phyloP scores from a whole-genome alignment of 2,329 filamentous ascomycete genomes.

The Apiospora marii region DNA sequence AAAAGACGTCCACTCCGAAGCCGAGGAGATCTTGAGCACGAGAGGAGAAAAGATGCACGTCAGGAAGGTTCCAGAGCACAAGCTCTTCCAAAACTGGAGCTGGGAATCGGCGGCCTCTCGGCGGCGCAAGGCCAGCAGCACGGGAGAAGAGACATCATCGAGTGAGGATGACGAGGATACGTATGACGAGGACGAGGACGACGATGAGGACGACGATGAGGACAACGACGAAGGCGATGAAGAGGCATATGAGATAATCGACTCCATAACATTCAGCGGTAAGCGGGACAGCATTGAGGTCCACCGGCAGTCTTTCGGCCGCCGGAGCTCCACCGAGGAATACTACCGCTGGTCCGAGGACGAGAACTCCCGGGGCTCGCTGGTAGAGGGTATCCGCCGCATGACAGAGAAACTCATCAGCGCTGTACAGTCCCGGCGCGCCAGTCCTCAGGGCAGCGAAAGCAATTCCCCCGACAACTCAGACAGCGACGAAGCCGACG shows the following conservation, averaged over 20 bases:
- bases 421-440: not conserved
- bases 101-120: not conserved
- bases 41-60: not conserved
- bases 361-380: not conserved
- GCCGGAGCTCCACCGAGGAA: not conserved
- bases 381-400: not conserved
- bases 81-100: not conserved
- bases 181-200: slow-evolving; percentile 2
- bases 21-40: slow-evolving; percentile 1
- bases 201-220: not conserved
- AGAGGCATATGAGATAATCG: not conserved
- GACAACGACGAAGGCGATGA: not conserved
- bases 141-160: not conserved
- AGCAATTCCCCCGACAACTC: not conserved
- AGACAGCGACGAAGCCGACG: not conserved
- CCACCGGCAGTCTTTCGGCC: not conserved
- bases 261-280: not conserved
- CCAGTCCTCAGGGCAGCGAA: not conserved
- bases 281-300: not conserved
- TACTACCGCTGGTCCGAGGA: not conserved
- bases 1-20: not conserved
- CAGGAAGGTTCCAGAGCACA: not conserved
- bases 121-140: not conserved
- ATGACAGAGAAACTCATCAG: not conserved
- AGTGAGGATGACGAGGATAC: not conserved